A percentile compares a stretch with the other conserved stretches of the same genome.
phyloP scores from a whole-genome alignment of 2,329 filamentous ascomycete genomes.

The Aphanocladium album region DNA sequence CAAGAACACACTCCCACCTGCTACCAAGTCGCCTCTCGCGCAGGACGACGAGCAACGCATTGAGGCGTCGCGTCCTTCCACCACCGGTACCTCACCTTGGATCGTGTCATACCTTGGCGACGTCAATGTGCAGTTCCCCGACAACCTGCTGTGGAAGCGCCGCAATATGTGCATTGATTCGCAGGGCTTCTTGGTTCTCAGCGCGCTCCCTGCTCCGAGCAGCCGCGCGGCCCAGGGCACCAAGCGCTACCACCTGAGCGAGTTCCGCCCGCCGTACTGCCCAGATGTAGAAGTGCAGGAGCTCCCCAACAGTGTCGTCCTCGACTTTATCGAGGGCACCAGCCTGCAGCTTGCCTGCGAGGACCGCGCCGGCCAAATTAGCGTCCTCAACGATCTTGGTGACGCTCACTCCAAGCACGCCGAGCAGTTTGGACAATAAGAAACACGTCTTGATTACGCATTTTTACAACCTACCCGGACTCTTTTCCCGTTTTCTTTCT shows the following conservation, averaged over 20 bases:
- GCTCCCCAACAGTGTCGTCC: conserved; percentile 74
- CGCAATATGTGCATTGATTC: conserved; percentile 82
- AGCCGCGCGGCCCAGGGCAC: conserved; percentile 42
- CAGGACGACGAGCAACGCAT: background rate
- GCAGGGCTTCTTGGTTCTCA: conserved; percentile 77
- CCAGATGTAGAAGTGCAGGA: conserved; percentile 92
- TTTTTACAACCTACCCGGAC: background rate
- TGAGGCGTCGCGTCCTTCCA: conserved; percentile 25
- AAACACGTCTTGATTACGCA: background rate
- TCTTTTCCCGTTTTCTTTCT: background rate
- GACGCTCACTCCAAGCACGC: conserved; percentile 32
- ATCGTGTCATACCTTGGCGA: conserved; percentile 72
- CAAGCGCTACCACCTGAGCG: conserved; percentile 79
- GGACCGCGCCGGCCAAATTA: conserved; percentile 53
- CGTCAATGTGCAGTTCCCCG: conserved; percentile 95
- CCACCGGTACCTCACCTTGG: conserved; percentile 27
- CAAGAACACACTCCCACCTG: conserved; percentile 27
- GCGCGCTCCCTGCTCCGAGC: conserved; percentile 52
- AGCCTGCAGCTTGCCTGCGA: conserved; percentile 60
- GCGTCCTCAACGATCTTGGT: conserved; percentile 41
- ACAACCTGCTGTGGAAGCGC: conserved; percentile 94
- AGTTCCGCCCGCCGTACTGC: conserved; percentile 73
- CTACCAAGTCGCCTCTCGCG: conserved; percentile 30
- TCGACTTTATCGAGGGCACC: conserved; percentile 58
- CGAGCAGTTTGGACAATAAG: conserved; percentile 27